A percentile compares a stretch with the other conserved stretches of the same genome.
Conservation (phyloP, 345 rosid species). For the Laguncularia racemosa region DNA sequence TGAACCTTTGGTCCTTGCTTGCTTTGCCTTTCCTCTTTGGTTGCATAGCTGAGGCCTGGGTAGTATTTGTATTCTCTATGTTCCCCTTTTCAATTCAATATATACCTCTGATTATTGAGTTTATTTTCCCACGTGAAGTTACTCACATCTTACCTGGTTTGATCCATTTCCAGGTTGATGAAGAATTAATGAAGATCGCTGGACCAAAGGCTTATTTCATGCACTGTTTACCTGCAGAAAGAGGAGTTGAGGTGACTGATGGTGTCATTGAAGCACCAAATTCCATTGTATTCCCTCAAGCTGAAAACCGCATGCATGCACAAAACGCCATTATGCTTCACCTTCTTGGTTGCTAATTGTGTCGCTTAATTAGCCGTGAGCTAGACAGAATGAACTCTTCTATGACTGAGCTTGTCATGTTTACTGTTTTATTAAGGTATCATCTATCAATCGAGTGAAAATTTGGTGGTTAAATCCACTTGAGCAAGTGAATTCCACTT, state of each 20-base stretch:
- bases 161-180: constrained; percentile 55
- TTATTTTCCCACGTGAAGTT: not conserved
- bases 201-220: constrained; percentile 84
- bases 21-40: not conserved
- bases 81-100: no score
- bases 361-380: no score
- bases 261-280: constrained; percentile 84
- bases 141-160: no score
- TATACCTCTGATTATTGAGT: not conserved
- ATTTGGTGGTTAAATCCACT: no score
- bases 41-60: no score
- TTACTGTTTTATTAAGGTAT: no score
- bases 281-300: constrained; percentile 87
- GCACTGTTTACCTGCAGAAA: constrained; percentile 99
- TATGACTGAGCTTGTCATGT: no score
- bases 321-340: constrained; percentile 91
- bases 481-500: no score
- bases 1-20: not conserved
- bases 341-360: constrained; percentile 36
- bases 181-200: constrained; percentile 75
- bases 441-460: no score
- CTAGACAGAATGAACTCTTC: no score
- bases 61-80: not conserved
- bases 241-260: constrained; percentile 87
- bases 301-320: constrained; percentile 95